Conservation (phyloP, 441 rosid species). For the Erodium moschatum region DNA sequence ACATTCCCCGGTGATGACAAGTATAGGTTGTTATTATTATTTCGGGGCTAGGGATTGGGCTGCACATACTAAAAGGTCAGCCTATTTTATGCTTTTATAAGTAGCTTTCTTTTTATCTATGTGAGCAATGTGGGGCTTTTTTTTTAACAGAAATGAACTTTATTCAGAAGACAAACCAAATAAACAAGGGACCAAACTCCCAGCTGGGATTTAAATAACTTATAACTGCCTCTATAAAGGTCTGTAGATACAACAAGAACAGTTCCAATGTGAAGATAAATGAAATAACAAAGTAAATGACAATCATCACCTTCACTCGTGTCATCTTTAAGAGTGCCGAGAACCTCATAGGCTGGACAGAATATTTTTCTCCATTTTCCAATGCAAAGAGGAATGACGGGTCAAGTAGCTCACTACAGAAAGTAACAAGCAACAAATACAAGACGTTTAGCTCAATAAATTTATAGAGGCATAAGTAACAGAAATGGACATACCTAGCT, state of each 20-base stretch:
- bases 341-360: conserved; percentile 88
- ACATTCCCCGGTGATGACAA: not conserved
- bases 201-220: no score
- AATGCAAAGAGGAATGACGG: conserved; percentile 91
- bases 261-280: not conserved
- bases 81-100: not conserved
- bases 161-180: not conserved
- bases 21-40: no score
- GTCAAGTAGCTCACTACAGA: conserved; percentile 82
- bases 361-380: conserved; percentile 89
- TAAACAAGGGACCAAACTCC: not conserved
- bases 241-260: not conserved
- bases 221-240: not conserved
- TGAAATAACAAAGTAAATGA: conserved; percentile 12
- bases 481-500: conserved; percentile 56
- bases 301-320: conserved; percentile 67
- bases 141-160: not conserved
- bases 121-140: not conserved
- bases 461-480: conserved; percentile 6
- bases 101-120: not conserved
- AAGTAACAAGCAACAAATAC: conserved; percentile 24
- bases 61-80: not conserved
- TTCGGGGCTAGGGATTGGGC: not conserved
- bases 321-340: conserved; percentile 80
- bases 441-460: conserved; percentile 25